These are phyloP conservation scores for Syzygium syzygioides DNA, from an alignment of 441 rosid species.

Conservation along the genomic window DNA sequence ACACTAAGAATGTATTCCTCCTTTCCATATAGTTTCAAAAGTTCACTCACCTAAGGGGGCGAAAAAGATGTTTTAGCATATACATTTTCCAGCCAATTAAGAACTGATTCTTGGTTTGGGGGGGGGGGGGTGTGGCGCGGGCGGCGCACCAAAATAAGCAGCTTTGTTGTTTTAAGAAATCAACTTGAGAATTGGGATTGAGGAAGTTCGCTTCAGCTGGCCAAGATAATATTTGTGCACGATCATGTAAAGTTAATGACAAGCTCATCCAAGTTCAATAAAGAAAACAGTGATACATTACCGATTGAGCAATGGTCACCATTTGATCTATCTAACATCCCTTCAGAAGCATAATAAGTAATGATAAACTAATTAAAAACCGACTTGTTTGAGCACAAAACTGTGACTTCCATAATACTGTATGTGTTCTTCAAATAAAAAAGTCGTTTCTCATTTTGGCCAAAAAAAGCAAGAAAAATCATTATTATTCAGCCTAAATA, in stretches of 20 bases:
- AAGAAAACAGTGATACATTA: background rate
- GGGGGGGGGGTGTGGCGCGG: too few species aligned
- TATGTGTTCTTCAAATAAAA: background rate
- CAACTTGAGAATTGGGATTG: background rate
- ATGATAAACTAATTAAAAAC: background rate
- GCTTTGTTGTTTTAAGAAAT: background rate
- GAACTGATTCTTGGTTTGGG: background rate
- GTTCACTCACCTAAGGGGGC: slow-evolving; percentile 36
- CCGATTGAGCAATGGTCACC: background rate
- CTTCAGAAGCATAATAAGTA: background rate
- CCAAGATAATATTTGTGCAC: background rate
- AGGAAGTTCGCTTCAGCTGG: background rate
- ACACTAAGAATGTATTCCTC: slow-evolving; percentile 66
- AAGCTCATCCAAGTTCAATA: background rate
- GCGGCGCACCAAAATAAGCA: background rate
- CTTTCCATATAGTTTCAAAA: slow-evolving; percentile 48
- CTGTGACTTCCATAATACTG: background rate
- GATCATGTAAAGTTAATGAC: background rate
- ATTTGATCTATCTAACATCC: background rate
- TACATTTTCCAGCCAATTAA: background rate
- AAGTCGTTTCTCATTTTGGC: background rate
- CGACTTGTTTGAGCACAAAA: background rate
- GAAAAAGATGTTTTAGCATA: background rate
- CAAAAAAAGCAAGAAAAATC: background rate
- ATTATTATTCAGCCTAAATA: background rate